These are phyloP conservation scores for Tuber melanosporum DNA, from an alignment of 495 filamentous ascomycete species.

Conservation along the genomic window DNA sequence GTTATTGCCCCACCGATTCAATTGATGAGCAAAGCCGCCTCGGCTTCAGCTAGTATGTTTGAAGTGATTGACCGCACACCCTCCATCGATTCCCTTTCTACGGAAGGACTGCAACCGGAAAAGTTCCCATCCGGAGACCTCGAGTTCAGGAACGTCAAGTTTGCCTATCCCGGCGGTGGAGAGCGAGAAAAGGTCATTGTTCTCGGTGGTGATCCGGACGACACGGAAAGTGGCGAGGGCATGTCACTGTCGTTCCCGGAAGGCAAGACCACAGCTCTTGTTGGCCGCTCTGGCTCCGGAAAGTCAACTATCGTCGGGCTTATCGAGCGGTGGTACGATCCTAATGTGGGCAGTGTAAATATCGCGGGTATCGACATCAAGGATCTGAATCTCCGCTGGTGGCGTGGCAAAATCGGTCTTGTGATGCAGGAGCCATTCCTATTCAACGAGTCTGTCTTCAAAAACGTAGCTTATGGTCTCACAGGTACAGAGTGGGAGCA, in stretches of 20 bases:
- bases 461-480: conserved; percentile 60
- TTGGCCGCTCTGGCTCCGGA: conserved; percentile 66
- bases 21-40: conserved; percentile 50
- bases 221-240: conserved; percentile 59
- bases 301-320: conserved; percentile 63
- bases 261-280: conserved; percentile 82
- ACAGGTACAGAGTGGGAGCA: conserved; percentile 58
- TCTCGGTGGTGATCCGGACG: conserved; percentile 51
- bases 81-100: conserved; percentile 46
- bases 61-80: conserved; percentile 52
- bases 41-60: conserved; percentile 53
- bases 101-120: conserved; percentile 46
- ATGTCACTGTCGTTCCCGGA: conserved; percentile 79
- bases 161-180: conserved; percentile 53
- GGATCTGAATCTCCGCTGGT: conserved; percentile 57
- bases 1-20: conserved; percentile 50
- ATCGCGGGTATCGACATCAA: conserved; percentile 45
- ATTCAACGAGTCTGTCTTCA: conserved; percentile 61
- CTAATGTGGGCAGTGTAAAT: conserved; percentile 41
- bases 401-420: conserved; percentile 58
- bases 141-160: conserved; percentile 54
- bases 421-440: conserved; percentile 65
- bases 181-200: conserved; percentile 27
- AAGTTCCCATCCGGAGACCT: conserved; percentile 53
- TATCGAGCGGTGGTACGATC: conserved; percentile 59